Evolutionary conservation across 148 eudicot genomes (phyloP).

Genomic region (Vaccinium myrtillus): DNA sequence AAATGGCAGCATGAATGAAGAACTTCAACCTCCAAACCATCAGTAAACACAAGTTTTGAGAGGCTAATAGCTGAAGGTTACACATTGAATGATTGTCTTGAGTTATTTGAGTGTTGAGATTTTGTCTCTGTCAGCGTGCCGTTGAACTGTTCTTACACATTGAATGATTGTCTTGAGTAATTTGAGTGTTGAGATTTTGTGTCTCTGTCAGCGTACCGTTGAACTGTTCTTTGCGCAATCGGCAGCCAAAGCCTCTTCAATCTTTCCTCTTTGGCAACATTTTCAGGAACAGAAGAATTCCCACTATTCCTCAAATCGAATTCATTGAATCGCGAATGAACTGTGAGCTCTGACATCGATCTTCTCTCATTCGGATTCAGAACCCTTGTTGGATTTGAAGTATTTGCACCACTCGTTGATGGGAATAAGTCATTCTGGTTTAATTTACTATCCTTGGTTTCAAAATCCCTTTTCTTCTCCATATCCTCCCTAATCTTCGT

Average conservation of each 20-base stretch:
- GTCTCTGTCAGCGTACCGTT: conserved; percentile 76
- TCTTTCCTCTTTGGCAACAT: conserved; percentile 40
- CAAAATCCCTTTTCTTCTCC: conserved; percentile 21
- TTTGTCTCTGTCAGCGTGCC: conserved; percentile 69
- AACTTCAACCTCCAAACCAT: neutral
- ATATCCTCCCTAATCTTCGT: conserved; percentile 40
- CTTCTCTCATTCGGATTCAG: conserved; percentile 41
- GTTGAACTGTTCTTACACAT: conserved; percentile 74
- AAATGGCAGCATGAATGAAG: neutral
- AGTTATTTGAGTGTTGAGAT: conserved; percentile 14
- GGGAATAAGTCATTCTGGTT: conserved; percentile 18
- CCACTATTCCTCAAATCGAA: conserved; percentile 14
- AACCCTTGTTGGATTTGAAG: neutral
- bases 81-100: conserved; percentile 31
- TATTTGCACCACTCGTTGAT: conserved; percentile 7
- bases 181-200: conserved; percentile 12
- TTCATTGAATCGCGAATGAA: conserved; percentile 49
- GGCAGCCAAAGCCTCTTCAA: conserved; percentile 69
- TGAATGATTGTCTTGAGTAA: conserved; percentile 26
- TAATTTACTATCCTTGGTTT: conserved; percentile 35
- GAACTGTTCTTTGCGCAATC: conserved; percentile 76
- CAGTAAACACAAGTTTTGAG: conserved; percentile 1
- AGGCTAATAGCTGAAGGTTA: neutral
- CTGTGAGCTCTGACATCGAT: conserved; percentile 75
- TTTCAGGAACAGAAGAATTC: conserved; percentile 15